Conservation (phyloP, 495 filamentous ascomycete genomes). For the Penicillium odoratum region DNA sequence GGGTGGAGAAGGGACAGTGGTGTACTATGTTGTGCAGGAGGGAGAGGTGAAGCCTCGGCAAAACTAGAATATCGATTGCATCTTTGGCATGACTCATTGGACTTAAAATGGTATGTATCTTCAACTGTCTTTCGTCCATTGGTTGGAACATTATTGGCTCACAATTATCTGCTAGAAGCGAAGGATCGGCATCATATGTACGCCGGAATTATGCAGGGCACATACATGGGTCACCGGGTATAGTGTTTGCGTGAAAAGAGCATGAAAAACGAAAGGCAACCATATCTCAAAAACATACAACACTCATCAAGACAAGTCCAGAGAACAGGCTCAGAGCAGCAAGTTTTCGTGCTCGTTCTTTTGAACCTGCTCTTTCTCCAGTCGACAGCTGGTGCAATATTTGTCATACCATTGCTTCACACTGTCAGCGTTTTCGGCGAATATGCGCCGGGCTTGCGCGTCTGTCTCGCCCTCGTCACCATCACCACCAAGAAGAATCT, state of each 20-base stretch:
- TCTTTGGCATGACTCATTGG: not conserved
- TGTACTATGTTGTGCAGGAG: slow-evolving; percentile 94
- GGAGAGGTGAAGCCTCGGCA: slow-evolving; percentile 95
- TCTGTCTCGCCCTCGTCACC: slow-evolving; percentile 27
- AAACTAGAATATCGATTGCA: slow-evolving; percentile 56
- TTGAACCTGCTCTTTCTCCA: slow-evolving; percentile 49
- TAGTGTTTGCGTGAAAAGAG: slow-evolving; percentile 19
- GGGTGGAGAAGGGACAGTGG: slow-evolving; percentile 83
- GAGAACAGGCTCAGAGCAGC: slow-evolving; percentile 17
- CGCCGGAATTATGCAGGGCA: slow-evolving; percentile 16
- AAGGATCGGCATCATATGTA: slow-evolving; percentile 11
- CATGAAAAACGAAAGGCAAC: not conserved
- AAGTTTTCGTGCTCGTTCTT: slow-evolving; percentile 18
- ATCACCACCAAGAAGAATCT: slow-evolving; percentile 46
- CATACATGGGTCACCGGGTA: slow-evolving; percentile 32
- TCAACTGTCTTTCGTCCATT: not conserved
- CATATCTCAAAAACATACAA: not conserved
- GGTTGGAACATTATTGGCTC: slow-evolving; percentile 10
- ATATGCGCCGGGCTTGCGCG: slow-evolving; percentile 28
- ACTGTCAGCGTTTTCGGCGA: slow-evolving; percentile 45
- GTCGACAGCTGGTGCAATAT: slow-evolving; percentile 73
- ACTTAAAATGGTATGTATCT: slow-evolving; percentile 3
- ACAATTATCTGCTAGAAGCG: slow-evolving; percentile 15
- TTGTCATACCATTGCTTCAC: slow-evolving; percentile 64
- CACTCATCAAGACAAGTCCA: not conserved